These are phyloP conservation scores for Monosporascus sp. DNA, from an alignment of 2,329 filamentous ascomycete species.

Conservation along the genomic window DNA sequence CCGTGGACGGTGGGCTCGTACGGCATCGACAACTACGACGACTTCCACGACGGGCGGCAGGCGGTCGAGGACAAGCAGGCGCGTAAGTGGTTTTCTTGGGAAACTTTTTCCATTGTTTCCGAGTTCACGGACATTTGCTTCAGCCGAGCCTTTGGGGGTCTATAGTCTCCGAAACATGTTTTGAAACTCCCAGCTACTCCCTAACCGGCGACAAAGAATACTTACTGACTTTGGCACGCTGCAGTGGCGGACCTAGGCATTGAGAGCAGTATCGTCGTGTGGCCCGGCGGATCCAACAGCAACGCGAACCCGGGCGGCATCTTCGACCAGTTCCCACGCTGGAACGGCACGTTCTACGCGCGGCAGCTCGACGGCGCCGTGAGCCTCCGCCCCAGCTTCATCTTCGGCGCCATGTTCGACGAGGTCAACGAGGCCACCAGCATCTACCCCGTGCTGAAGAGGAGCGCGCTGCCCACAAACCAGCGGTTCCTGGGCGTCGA, in stretches of 20 bases:
- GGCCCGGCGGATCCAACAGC: conserved; percentile 20
- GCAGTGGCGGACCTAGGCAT: conserved; percentile 13
- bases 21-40: conserved; percentile 13
- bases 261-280: conserved; percentile 21
- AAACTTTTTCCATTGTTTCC: no score
- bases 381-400: conserved; percentile 17
- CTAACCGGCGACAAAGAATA: no score
- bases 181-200: no score
- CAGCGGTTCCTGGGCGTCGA: conserved; percentile 19
- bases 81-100: neutral
- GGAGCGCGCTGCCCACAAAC: conserved; percentile 17
- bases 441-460: conserved; percentile 17
- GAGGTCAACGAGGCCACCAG: conserved; percentile 21
- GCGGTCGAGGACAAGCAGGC: conserved; percentile 16
- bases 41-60: conserved; percentile 17
- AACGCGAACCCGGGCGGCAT: conserved; percentile 11
- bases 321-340: conserved; percentile 19
- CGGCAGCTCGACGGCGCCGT: conserved; percentile 20
- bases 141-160: no score
- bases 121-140: no score
- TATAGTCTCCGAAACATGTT: no score
- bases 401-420: conserved; percentile 23
- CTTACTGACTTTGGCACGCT: no score
- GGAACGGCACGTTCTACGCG: conserved; percentile 21
- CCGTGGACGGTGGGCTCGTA: conserved; percentile 23